Evolutionary conservation across 202 grass and related monocot genomes (phyloP).

Genomic region (Setaria viridis): DNA sequence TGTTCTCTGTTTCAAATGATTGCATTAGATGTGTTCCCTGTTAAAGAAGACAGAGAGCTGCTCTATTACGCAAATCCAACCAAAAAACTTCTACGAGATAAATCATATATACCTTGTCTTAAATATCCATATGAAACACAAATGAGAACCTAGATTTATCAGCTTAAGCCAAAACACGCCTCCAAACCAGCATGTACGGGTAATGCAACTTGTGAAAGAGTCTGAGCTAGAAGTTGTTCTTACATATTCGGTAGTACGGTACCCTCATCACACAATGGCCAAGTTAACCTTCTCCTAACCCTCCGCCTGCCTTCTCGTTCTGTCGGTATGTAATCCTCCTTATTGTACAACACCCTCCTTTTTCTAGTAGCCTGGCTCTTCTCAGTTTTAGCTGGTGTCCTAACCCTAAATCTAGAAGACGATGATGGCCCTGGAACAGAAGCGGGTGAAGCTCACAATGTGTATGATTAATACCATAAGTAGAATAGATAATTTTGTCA

Average conservation of each 20-base stretch:
- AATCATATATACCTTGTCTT: not conserved
- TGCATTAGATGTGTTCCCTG: not conserved
- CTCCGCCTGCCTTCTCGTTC: conserved; percentile 44
- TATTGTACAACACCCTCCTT: conserved; percentile 53
- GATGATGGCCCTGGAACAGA: conserved; percentile 43
- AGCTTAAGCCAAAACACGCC: not conserved
- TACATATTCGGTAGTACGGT: conserved; percentile 66
- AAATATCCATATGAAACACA: conserved; percentile 14
- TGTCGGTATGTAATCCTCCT: conserved; percentile 42
- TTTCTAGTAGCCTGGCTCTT: conserved; percentile 39
- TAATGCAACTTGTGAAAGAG: conserved; percentile 37
- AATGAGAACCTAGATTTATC: not conserved
- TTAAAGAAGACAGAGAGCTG: not conserved
- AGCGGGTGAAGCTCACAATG: conserved; percentile 27
- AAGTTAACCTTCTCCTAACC: conserved; percentile 46
- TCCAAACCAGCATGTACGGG: conserved; percentile 16
- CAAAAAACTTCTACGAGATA: not conserved
- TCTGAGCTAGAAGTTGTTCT: conserved; percentile 42
- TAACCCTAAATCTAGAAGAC: conserved; percentile 70
- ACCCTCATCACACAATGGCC: conserved; percentile 47
- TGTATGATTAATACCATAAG: conserved; percentile 34
- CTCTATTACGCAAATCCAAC: not conserved
- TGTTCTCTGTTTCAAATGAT: not conserved
- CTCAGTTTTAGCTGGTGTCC: conserved; percentile 82
- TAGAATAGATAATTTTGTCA: conserved; percentile 16